Evolutionary conservation across 2,329 filamentous ascomycete species (phyloP).

Genomic region (Ceratocystis diversiconidia): DNA sequence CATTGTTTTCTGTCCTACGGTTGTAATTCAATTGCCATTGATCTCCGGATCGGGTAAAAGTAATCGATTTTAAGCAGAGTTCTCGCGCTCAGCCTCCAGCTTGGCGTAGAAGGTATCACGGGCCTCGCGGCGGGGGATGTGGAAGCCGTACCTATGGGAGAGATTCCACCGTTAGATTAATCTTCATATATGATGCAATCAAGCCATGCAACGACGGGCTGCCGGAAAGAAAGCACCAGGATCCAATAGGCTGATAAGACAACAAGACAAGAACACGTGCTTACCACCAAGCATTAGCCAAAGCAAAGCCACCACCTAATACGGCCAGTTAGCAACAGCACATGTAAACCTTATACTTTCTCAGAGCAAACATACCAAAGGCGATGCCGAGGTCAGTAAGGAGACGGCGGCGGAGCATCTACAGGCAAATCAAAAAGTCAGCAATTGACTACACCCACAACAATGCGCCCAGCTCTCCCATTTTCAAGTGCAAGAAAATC

Average conservation of each 20-base stretch:
- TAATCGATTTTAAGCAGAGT: slow-evolving; percentile 21
- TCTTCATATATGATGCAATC: neutral
- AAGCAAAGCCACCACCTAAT: slow-evolving; percentile 38
- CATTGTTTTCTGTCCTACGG: neutral
- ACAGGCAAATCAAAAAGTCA: slow-evolving; percentile 13
- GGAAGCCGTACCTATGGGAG: slow-evolving; percentile 43
- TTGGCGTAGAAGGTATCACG: slow-evolving; percentile 46
- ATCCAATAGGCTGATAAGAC: neutral
- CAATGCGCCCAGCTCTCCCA: neutral
- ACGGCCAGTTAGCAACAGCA: slow-evolving; percentile 7
- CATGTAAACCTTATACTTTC: neutral
- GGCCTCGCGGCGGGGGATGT: slow-evolving; percentile 44
- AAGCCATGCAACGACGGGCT: neutral
- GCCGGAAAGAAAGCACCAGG: no score
- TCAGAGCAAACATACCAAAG: slow-evolving; percentile 33
- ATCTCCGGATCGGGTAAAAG: neutral
- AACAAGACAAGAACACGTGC: slow-evolving; percentile 20
- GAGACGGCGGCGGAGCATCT: slow-evolving; percentile 49
- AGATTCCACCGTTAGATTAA: slow-evolving; percentile 2
- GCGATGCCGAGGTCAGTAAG: slow-evolving; percentile 42
- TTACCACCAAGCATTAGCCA: slow-evolving; percentile 46
- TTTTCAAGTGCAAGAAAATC: neutral
- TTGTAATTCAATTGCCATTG: neutral
- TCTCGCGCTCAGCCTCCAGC: slow-evolving; percentile 41
- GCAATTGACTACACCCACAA: neutral